phyloP scores from a whole-genome alignment of 2,329 filamentous ascomycete genomes.

The Cladosporium sp. region DNA sequence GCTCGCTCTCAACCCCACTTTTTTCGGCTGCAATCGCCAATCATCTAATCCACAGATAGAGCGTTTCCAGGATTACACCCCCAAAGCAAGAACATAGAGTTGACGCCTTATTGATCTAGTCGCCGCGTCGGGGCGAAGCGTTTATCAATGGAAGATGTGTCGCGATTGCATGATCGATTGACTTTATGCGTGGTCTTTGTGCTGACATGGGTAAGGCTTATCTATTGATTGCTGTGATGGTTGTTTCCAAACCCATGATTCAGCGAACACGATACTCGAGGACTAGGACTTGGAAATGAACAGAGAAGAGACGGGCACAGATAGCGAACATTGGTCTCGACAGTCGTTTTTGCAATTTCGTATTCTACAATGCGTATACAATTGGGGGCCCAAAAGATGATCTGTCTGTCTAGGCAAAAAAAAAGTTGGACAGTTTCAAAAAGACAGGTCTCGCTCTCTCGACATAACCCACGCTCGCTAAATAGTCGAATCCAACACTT shows the following conservation, averaged over 20 bases:
- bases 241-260: neutral
- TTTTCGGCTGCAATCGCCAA: neutral
- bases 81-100: neutral
- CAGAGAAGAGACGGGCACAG: neutral
- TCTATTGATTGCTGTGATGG: neutral
- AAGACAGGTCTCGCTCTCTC: neutral
- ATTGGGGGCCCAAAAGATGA: neutral
- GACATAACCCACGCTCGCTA: neutral
- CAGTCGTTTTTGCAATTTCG: conserved; percentile 10
- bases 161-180: neutral
- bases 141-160: neutral
- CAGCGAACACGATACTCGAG: neutral
- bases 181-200: neutral
- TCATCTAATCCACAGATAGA: neutral
- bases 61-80: neutral
- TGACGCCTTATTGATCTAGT: neutral
- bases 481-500: neutral
- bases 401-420: conserved; percentile 7
- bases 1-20: conserved; percentile 1
- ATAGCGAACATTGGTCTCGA: neutral
- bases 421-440: neutral
- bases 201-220: neutral
- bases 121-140: neutral
- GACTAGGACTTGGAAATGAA: neutral
- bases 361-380: conserved; percentile 10